Base-by-base conservation (phyloP, 1,139 yeast species). In the Pichia sp. region DNA sequence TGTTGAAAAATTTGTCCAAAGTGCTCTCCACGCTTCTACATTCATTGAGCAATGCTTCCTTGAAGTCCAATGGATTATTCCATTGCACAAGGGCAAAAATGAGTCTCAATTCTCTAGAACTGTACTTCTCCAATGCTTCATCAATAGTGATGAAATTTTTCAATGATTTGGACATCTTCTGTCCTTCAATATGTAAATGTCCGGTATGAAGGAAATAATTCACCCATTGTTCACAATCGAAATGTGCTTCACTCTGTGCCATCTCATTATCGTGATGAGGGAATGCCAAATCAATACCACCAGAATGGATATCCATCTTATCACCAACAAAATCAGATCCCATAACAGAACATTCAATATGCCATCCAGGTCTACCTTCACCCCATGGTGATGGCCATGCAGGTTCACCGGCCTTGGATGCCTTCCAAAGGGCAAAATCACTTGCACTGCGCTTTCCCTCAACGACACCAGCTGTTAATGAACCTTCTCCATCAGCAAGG, bases 221-320 rank as follows among this genome's bases (percentile, higher is more conserved):
- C 37, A 91, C 86, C 99, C 99, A 91, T 62, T 93, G 98, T 35
- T 74, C 64, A 60, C 84, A 80, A 52, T 85, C 86, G 58, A 70
- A 91, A 59, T 79, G 82, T 6, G 97, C 98, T 62, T 91, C 99
- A 21, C 93, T 74, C 64, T 91, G 99, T 1, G 99, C 99, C 50
- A 91, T 67, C 63, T 91, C 99, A 54, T 91, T 91, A 61, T 91
- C 99, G 62, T 91, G 99, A 59, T 91, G 99, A n/a, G 99, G 99
- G 67, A 91, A 93, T 22, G 97, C 96, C 53, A 91, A 72, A 62
- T 91, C 99, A 42, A 91, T 77, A 47, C 98, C 99, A 39, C 99
- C 98, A 17, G 95, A 80, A 59, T 91, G 99, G 48, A 91, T 86
- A 61, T 91, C 99, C 71, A 93, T 82, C 40, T 72, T 70, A 24